Evolutionary conservation across 2,329 filamentous ascomycete genomes (phyloP).

Genomic region (Xylariales sp.): DNA sequence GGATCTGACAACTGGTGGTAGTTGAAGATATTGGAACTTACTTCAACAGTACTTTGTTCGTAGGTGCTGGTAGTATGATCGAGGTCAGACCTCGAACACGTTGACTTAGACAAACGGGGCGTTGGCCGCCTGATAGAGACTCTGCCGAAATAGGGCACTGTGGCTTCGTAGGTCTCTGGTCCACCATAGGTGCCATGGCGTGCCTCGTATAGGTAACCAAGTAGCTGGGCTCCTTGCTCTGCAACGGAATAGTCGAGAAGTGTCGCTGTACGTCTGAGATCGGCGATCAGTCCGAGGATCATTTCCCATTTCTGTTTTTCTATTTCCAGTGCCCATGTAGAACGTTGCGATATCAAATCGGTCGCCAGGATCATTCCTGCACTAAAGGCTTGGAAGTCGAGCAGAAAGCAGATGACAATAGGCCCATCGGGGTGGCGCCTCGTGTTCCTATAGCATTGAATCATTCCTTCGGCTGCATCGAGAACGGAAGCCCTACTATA

Average conservation of each 20-base stretch:
- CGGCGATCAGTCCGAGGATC: background rate
- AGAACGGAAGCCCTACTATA: conserved; percentile 3
- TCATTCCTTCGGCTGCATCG: conserved; percentile 1
- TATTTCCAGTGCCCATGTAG: background rate
- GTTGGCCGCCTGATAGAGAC: conserved; percentile 1
- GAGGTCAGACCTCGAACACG: background rate
- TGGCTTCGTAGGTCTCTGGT: conserved; percentile 4
- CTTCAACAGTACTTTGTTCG: background rate
- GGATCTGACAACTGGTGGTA: background rate
- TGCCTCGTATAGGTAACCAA: conserved; percentile 3
- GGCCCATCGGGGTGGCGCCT: background rate
- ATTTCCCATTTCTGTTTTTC: background rate
- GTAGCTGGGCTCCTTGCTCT: conserved; percentile 1
- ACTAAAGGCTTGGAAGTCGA: conserved; percentile 7
- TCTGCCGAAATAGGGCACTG: conserved; percentile 1
- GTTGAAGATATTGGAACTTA: conserved; percentile 4
- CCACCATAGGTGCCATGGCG: conserved; percentile 2
- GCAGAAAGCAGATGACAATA: conserved; percentile 3
- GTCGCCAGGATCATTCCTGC: conserved; percentile 1
- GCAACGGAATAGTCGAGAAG: conserved; percentile 2
- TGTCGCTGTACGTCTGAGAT: background rate
- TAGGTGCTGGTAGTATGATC: background rate
- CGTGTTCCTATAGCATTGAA: background rate
- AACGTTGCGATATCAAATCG: conserved; percentile 3
- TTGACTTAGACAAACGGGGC: background rate